Evolutionary conservation across 2,329 filamentous ascomycete species (phyloP).

Genomic region (Apiospora aurea): DNA sequence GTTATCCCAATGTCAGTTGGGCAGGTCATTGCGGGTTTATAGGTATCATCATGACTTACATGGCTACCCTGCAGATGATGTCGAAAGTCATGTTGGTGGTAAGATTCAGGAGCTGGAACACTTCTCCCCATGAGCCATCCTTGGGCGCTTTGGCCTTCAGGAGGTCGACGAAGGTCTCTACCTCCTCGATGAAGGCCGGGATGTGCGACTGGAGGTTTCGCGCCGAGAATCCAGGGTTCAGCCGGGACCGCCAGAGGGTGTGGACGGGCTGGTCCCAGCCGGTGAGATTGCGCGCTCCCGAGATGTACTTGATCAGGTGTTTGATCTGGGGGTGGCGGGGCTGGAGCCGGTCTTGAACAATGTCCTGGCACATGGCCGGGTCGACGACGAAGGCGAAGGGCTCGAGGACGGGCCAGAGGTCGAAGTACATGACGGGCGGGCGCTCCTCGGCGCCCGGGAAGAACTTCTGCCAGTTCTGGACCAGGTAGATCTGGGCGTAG

Average conservation of each 20-base stretch:
- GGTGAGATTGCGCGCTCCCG: conserved; percentile 41
- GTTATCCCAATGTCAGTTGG: neutral
- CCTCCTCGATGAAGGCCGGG: conserved; percentile 39
- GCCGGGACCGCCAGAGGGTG: conserved; percentile 42
- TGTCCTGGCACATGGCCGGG: conserved; percentile 43
- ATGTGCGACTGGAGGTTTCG: conserved; percentile 42
- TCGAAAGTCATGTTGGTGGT: conserved; percentile 33
- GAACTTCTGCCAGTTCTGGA: conserved; percentile 33
- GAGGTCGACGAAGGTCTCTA: conserved; percentile 31
- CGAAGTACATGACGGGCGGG: conserved; percentile 40
- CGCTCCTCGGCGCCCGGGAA: conserved; percentile 34
- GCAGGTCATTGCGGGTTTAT: no score
- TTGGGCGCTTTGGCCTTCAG: conserved; percentile 28
- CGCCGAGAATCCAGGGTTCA: conserved; percentile 45
- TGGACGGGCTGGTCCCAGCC: conserved; percentile 44
- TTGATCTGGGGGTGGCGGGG: conserved; percentile 39
- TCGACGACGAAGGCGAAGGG: conserved; percentile 43
- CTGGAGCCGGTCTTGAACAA: conserved; percentile 41
- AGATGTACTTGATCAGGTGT: conserved; percentile 35
- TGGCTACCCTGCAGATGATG: conserved; percentile 34
- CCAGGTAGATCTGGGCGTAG: conserved; percentile 29
- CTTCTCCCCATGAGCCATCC: conserved; percentile 30
- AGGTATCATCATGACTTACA: conserved; percentile 30
- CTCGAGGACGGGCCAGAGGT: conserved; percentile 43
- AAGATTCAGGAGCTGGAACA: conserved; percentile 35